Evolutionary conservation across 1,284 basidiomycete species (phyloP).

Genomic region (Leccinum subfulvum): DNA sequence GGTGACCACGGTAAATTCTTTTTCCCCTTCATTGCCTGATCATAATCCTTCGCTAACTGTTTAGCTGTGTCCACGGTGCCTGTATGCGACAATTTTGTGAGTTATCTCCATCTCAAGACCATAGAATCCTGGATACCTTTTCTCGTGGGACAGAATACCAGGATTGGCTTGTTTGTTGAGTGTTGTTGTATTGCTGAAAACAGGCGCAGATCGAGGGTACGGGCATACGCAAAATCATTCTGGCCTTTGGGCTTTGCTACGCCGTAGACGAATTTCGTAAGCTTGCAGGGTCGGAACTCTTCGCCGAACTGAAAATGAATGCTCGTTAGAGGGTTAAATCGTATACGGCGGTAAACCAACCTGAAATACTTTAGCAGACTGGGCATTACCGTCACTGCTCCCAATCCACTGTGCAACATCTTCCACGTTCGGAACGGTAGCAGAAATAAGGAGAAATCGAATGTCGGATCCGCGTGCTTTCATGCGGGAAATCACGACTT

Average conservation of each 20-base stretch:
- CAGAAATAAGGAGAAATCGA: constrained; percentile 87
- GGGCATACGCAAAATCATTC: constrained; percentile 82
- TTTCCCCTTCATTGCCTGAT: constrained; percentile 50
- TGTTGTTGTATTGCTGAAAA: constrained; percentile 71
- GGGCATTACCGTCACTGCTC: constrained; percentile 32
- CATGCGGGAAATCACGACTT: constrained; percentile 94
- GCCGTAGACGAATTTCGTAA: constrained; percentile 71
- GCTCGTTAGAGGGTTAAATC: neutral
- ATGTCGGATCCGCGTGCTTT: constrained; percentile 67
- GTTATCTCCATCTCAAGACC: neutral
- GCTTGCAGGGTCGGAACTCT: constrained; percentile 82
- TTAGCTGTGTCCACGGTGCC: constrained; percentile 74
- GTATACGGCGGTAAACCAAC: constrained; percentile 38
- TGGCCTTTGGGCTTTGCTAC: constrained; percentile 55
- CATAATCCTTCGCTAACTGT: constrained; percentile 70
- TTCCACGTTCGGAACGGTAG: constrained; percentile 90
- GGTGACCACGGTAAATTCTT: constrained; percentile 63
- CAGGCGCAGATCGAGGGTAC: constrained; percentile 72
- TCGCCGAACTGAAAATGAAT: constrained; percentile 74
- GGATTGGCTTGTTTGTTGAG: constrained; percentile 73
- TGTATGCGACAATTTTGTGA: neutral
- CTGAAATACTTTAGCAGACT: constrained; percentile 70
- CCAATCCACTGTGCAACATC: constrained; percentile 92
- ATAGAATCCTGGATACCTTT: constrained; percentile 52
- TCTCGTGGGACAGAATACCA: constrained; percentile 85